Evolutionary conservation across 2,329 filamentous ascomycete genomes (phyloP).

Genomic region (Stagonosporopsis vannaccii): DNA sequence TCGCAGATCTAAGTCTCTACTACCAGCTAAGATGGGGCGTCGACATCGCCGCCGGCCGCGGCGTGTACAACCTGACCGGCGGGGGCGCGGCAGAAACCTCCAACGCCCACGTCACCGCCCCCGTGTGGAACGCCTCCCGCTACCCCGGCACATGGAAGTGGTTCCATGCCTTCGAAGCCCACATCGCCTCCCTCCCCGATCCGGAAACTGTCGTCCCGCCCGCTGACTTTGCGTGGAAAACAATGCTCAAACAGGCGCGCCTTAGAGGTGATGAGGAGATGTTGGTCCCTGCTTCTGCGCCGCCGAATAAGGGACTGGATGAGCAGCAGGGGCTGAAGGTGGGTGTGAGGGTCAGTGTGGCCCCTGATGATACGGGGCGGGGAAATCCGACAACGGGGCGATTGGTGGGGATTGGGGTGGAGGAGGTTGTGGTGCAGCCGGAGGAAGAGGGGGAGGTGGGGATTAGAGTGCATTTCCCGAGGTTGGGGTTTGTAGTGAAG

Average conservation of each 20-base stretch:
- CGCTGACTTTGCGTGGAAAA: conserved; percentile 8
- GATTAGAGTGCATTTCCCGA: conserved; percentile 51
- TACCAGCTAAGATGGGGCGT: conserved; percentile 52
- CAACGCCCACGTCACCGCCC: conserved; percentile 22
- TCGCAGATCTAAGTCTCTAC: conserved; percentile 50
- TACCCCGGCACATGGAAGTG: conserved; percentile 49
- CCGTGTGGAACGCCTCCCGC: conserved; percentile 48
- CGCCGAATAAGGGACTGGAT: not conserved
- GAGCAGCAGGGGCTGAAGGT: conserved; percentile 36
- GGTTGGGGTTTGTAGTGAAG: conserved; percentile 50
- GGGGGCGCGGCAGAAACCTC: conserved; percentile 43
- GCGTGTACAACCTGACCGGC: conserved; percentile 46
- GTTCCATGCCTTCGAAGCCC: conserved; percentile 46
- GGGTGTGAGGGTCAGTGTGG: conserved; percentile 44
- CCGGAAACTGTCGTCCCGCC: conserved; percentile 28
- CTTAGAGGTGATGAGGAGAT: not conserved
- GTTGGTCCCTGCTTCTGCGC: not conserved
- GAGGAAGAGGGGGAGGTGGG: conserved; percentile 39
- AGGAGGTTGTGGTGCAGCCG: conserved; percentile 52
- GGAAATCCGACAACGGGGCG: conserved; percentile 49
- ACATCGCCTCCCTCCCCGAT: conserved; percentile 40
- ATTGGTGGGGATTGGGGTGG: conserved; percentile 48
- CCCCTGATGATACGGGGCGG: conserved; percentile 52
- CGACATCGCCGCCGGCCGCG: conserved; percentile 48
- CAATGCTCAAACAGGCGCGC: not conserved